A percentile compares a stretch with the other conserved stretches of the same genome.
Evolutionary conservation across 768 basidiomycete genomes (phyloP).

Genomic region (Hortiboletus campestris): DNA sequence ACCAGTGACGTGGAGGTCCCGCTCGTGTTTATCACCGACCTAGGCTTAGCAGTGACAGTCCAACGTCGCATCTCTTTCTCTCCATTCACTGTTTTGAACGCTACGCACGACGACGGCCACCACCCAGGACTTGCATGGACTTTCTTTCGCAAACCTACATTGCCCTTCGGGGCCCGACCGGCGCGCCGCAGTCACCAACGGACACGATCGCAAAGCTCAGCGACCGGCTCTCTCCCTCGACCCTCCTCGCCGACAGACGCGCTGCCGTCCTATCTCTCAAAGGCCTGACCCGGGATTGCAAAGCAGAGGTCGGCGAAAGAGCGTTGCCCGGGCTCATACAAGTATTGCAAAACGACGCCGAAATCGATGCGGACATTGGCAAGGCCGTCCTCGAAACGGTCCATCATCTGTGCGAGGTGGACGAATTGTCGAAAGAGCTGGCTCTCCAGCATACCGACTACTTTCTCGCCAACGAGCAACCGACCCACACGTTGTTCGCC

Average conservation of each 20-base stretch:
- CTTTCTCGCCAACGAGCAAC: constrained; percentile 69
- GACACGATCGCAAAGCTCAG: constrained; percentile 88
- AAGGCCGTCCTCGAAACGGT: constrained; percentile 93
- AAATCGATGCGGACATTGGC: constrained; percentile 87
- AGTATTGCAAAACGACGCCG: constrained; percentile 82
- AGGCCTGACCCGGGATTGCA: constrained; percentile 88
- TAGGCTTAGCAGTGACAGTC: not conserved
- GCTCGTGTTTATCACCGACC: too few species aligned
- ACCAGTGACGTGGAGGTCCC: too few species aligned
- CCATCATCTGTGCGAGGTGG: constrained; percentile 78
- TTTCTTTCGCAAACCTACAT: constrained; percentile 85
- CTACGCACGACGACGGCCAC: not conserved
- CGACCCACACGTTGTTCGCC: constrained; percentile 71
- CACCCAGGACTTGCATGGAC: constrained; percentile 50
- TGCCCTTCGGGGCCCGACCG: constrained; percentile 80
- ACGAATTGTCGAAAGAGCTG: constrained; percentile 57
- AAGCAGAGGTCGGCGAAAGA: constrained; percentile 78
- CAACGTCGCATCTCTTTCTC: constrained; percentile 3
- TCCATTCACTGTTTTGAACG: not conserved
- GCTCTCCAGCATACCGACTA: constrained; percentile 82
- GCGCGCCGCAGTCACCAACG: constrained; percentile 75
- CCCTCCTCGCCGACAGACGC: constrained; percentile 85
- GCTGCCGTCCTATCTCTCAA: constrained; percentile 94
- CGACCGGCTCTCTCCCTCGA: constrained; percentile 87
- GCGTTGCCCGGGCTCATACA: constrained; percentile 78